phyloP scores from a whole-genome alignment of 2,329 filamentous ascomycete species.

The Cytospora schulzeri region DNA sequence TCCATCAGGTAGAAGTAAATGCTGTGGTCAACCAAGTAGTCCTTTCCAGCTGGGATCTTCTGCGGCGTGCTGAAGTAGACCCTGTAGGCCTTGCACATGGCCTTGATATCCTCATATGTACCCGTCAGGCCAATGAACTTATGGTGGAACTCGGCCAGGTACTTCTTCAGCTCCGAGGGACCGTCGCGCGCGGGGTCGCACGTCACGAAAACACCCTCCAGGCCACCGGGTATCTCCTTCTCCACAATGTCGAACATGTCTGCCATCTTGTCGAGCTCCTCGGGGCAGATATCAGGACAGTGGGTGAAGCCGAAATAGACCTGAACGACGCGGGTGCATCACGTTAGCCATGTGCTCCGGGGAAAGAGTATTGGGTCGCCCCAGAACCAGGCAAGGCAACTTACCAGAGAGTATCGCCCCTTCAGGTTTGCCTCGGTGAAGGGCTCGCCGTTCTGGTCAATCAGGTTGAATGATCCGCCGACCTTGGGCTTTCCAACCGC shows the following conservation, averaged over 20 bases:
- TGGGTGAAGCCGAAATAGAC: conserved; percentile 99
- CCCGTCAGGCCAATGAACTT: conserved; percentile 87
- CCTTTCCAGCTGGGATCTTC: conserved; percentile 86
- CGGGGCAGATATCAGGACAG: conserved; percentile 97
- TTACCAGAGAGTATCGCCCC: conserved; percentile 81
- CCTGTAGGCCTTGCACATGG: conserved; percentile 91
- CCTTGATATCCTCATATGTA: conserved; percentile 90
- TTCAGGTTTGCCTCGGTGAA: conserved; percentile 82
- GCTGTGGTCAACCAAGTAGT: conserved; percentile 97
- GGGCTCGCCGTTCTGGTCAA: conserved; percentile 77
- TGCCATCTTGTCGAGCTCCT: conserved; percentile 99
- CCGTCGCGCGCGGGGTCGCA: conserved; percentile 93
- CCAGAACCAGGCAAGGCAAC: not conserved
- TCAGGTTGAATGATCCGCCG: conserved; percentile 79
- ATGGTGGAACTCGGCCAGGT: conserved; percentile 88
- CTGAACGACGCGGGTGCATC: conserved; percentile 45
- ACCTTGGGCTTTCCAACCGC: conserved; percentile 92
- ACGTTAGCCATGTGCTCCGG: conserved; percentile 6
- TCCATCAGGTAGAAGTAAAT: conserved; percentile 99
- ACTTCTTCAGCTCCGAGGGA: conserved; percentile 79
- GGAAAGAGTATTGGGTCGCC: not conserved
- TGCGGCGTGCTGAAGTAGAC: conserved; percentile 96
- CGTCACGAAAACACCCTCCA: conserved; percentile 88
- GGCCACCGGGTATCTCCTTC: conserved; percentile 49
- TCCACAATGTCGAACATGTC: conserved; percentile 79